Percentiles rank a stretch among this genome's conserved stretches.
These are phyloP conservation scores for Physcomitrellopsis africana DNA, from an alignment of 225 moss, liverwort and hornwort genomes.

Conservation along the genomic window DNA sequence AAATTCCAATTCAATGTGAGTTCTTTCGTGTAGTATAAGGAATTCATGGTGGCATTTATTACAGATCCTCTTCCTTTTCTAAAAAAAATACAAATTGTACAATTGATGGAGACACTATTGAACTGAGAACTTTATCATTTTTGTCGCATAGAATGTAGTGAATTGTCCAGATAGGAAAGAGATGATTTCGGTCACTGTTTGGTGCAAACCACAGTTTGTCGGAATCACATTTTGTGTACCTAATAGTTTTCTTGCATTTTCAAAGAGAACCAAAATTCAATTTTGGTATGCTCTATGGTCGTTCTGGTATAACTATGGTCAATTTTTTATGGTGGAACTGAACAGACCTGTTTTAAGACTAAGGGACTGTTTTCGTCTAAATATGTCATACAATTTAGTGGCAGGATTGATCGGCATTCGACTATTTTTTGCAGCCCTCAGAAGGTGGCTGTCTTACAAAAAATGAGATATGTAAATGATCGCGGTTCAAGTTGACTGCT, in stretches of 20 bases:
- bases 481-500: background rate
- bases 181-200: background rate
- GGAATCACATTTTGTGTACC: background rate
- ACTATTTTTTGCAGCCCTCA: too few species aligned
- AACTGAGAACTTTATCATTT: background rate
- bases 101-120: background rate
- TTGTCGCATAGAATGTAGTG: background rate
- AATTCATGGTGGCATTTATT: background rate
- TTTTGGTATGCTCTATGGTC: too few species aligned
- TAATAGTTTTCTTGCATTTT: too few species aligned
- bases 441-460: too few species aligned
- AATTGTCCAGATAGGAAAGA: background rate
- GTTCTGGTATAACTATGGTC: too few species aligned
- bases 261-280: too few species aligned
- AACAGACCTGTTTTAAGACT: too few species aligned
- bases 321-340: too few species aligned
- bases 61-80: background rate
- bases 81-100: slow-evolving; percentile 4
- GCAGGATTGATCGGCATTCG: too few species aligned
- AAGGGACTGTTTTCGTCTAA: too few species aligned
- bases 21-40: background rate
- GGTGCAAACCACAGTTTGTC: background rate
- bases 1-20: slow-evolving; percentile 30
- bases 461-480: too few species aligned
- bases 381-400: too few species aligned